Base-by-base conservation (phyloP, 2,329 filamentous ascomycete genomes). In the Fusarium miscanthi region DNA sequence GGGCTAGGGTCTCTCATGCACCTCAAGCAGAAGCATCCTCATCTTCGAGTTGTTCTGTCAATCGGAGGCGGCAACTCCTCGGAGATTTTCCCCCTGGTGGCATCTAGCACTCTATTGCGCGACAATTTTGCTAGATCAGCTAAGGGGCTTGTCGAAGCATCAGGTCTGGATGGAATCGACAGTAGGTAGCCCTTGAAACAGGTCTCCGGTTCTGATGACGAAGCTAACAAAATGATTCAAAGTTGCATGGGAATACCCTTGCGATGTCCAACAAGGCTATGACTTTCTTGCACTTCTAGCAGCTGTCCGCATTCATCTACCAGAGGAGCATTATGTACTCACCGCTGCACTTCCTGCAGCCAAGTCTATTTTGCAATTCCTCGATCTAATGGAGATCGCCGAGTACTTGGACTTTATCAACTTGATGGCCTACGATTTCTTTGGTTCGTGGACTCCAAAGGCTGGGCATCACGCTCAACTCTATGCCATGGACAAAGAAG, bases 201-300 rank as follows among this genome's bases (percentile, higher is more conserved):
- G 8, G 8, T 43, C 40, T 51, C 17, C 43, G 48, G 13, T 38
- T 53, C 23, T 10, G n/a, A 35, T 33, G 16, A 19, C 33, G 25
- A 63, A 45, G 27, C 73, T 76, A 51, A 77, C 63, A 13, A 53
- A 41, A 40, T 37, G 41, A 16, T 43, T 56, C 30, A 68, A 66
- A 95, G 93, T 96, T 79, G 91, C 93, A 76, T 96, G 93, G 93
- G 91, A 94, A 79, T 92, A 94, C 75, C 93, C 93, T 5, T 86
- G 87, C 60, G 86, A 92, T 78, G 79, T 85, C 4, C 84, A 89
- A 59, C 89, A 95, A 81, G 93, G 92, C 30, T 84, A 86, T 69
- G 87, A 94, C 79, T 95, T 94, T 78, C 81, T 94, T 48, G 85
- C 88, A 23, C 86, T 96, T 31, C 86, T 95, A 35, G 88, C 89